Conservation (phyloP, 345 rosid genomes). For the Eucalyptus erythrocorys region DNA sequence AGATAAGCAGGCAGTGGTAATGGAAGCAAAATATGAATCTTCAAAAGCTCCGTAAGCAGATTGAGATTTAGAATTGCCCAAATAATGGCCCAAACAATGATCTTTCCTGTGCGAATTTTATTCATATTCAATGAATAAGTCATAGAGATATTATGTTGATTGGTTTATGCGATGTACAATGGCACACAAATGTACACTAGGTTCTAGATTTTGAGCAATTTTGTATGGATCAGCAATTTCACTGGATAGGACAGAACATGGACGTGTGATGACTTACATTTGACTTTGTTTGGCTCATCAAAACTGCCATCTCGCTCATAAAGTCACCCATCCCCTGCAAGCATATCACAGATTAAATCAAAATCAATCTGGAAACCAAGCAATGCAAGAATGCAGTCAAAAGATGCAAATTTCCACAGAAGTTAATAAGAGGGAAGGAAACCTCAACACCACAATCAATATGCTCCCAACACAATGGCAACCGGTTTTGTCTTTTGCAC, state of each 20-base stretch:
- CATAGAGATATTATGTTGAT: background rate
- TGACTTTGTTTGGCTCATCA: slow-evolving; percentile 81
- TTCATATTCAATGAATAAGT: background rate
- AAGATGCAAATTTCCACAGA: background rate
- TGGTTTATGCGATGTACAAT: background rate
- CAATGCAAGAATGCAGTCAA: background rate
- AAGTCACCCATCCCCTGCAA: slow-evolving; percentile 92
- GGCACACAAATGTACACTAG: background rate
- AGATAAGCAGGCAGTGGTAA: too few relatives aligned
- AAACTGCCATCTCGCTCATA: slow-evolving; percentile 67
- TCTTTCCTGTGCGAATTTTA: background rate
- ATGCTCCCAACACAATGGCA: background rate
- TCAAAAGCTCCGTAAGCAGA: background rate
- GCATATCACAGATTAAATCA: background rate
- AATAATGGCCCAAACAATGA: background rate
- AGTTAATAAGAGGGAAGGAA: background rate
- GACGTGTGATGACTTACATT: slow-evolving; percentile 22
- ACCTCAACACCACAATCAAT: background rate
- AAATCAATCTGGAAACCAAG: background rate
- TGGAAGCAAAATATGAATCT: background rate
- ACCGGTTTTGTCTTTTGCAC: background rate
- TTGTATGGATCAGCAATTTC: background rate
- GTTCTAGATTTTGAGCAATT: background rate
- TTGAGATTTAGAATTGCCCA: background rate
- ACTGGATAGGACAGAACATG: background rate